Evolutionary conservation across 106 monocot genomes (phyloP).

Genomic region (Acanthochlamys bracteata): DNA sequence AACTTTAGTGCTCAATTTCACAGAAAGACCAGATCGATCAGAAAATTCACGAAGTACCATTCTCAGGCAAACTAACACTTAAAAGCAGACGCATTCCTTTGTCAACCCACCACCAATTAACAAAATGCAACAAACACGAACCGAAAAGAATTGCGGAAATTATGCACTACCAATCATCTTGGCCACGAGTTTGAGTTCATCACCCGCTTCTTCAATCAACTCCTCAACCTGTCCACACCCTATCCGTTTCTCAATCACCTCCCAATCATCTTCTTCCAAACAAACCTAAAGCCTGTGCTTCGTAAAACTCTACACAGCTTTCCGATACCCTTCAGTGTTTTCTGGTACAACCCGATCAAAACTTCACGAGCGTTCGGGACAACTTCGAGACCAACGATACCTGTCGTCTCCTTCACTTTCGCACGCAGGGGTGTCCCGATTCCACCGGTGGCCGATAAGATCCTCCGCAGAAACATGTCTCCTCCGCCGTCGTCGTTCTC

Average conservation of each 20-base stretch:
- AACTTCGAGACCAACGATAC: slow-evolving; percentile 85
- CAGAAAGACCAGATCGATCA: too few relatives aligned
- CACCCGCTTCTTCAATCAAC: slow-evolving; percentile 92
- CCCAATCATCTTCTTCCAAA: slow-evolving; percentile 83
- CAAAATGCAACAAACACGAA: neutral
- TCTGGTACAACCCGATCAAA: slow-evolving; percentile 63
- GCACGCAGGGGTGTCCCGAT: slow-evolving; percentile 32
- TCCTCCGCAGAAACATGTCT: slow-evolving; percentile 69
- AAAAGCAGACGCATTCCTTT: too few relatives aligned
- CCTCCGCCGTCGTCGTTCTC: neutral
- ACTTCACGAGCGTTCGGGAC: slow-evolving; percentile 90
- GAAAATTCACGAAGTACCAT: too few relatives aligned
- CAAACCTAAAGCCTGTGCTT: slow-evolving; percentile 63
- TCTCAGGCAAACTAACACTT: too few relatives aligned
- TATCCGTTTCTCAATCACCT: slow-evolving; percentile 70
- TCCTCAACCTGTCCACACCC: slow-evolving; percentile 97
- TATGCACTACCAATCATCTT: slow-evolving; percentile 66
- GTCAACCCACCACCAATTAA: neutral
- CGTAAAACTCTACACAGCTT: slow-evolving; percentile 93
- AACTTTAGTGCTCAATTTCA: too few relatives aligned
- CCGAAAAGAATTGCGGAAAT: neutral
- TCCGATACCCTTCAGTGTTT: slow-evolving; percentile 88
- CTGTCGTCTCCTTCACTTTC: slow-evolving; percentile 84
- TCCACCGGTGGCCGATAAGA: slow-evolving; percentile 42
- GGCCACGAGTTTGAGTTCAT: slow-evolving; percentile 78